phyloP scores from a whole-genome alignment of 2,329 filamentous ascomycete species.

The Xylariaceae sp. region DNA sequence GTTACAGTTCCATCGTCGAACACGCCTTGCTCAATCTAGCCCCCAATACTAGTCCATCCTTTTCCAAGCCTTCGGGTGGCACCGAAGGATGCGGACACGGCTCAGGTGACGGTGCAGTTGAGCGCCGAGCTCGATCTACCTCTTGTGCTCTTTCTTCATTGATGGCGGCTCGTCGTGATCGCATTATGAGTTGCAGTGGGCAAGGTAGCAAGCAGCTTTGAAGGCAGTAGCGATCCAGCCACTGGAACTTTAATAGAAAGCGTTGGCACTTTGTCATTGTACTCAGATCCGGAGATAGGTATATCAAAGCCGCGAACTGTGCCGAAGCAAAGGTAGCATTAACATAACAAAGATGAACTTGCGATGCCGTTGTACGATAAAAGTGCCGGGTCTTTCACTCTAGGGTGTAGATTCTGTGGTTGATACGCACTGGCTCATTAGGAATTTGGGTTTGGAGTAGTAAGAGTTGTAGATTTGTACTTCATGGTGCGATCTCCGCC shows the following conservation, averaged over 20 bases:
- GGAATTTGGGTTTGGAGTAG: neutral
- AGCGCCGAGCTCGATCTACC: constrained; percentile 28
- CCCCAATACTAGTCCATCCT: neutral
- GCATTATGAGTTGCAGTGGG: constrained; percentile 3
- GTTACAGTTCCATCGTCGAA: neutral
- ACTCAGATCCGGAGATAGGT: constrained; percentile 1
- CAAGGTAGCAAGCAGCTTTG: constrained; percentile 2
- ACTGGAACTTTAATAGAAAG: neutral
- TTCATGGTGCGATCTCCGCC: constrained; percentile 34
- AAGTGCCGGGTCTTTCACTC: neutral
- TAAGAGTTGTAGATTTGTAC: neutral
- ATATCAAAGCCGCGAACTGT: constrained; percentile 12
- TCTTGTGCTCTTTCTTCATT: constrained; percentile 7
- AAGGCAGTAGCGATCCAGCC: neutral
- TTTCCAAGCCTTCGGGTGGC: constrained; percentile 12
- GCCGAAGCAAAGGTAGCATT: neutral
- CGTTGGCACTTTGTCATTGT: constrained; percentile 8
- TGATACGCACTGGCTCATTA: neutral
- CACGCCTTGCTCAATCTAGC: neutral
- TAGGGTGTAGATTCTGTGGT: neutral
- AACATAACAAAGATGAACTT: constrained; percentile 8
- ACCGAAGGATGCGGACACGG: constrained; percentile 21
- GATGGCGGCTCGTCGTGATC: neutral
- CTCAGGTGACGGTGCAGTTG: constrained; percentile 34
- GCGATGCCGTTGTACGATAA: constrained; percentile 1